phyloP scores from a whole-genome alignment of 1,284 basidiomycete genomes.

The Meira miltonrushii region DNA sequence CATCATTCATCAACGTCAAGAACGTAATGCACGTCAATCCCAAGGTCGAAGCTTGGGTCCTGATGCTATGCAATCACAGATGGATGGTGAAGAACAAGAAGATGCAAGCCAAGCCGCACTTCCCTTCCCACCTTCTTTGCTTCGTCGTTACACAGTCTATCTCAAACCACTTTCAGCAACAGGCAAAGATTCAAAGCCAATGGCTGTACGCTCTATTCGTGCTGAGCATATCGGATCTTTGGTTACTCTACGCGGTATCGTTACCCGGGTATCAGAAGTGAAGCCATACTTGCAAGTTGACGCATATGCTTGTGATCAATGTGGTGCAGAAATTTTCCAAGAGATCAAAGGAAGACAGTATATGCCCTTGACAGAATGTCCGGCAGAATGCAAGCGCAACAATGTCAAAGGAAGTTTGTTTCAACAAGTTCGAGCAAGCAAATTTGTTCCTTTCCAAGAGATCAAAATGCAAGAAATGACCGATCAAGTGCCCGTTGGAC shows the following conservation, averaged over 20 bases:
- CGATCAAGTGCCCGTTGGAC: constrained; percentile 98
- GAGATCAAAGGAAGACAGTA: constrained; percentile 92
- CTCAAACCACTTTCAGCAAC: constrained; percentile 68
- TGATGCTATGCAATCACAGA: constrained; percentile 25
- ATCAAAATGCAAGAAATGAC: constrained; percentile 99
- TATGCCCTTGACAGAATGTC: constrained; percentile 77
- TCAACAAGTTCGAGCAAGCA: constrained; percentile 95
- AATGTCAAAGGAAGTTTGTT: constrained; percentile 83
- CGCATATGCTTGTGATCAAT: constrained; percentile 96
- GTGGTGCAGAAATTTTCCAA: constrained; percentile 97
- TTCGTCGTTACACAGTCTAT: constrained; percentile 92
- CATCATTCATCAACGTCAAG: constrained; percentile 70
- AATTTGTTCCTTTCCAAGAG: constrained; percentile 97
- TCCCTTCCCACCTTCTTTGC: constrained; percentile 68
- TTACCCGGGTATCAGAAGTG: constrained; percentile 96
- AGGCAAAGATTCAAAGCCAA: constrained; percentile 35
- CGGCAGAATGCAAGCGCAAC: constrained; percentile 73
- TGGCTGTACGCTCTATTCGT: constrained; percentile 87
- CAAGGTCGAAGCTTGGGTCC: constrained; percentile 26
- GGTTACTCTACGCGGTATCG: constrained; percentile 93
- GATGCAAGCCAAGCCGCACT: constrained; percentile 24
- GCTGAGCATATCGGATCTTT: constrained; percentile 80
- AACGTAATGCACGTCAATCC: constrained; percentile 74
- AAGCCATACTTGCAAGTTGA: constrained; percentile 95
- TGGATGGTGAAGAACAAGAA: constrained; percentile 40